Evolutionary conservation across 75 land plant species (phyloP), one percentile per base, ranked within the genome.

Genomic region (Isoetes taiwanensis): DNA sequence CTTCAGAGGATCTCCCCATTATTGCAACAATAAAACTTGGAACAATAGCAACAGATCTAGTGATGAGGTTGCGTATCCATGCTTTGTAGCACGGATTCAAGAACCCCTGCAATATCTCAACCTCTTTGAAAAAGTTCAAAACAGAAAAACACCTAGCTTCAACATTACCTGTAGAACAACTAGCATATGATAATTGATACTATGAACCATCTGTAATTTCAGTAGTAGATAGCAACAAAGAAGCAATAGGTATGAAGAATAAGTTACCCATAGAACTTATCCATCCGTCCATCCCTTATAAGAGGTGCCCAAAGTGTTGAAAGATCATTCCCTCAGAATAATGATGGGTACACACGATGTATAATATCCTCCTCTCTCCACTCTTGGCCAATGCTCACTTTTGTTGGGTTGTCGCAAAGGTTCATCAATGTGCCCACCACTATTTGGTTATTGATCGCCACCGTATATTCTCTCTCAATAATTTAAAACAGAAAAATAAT

Each of bases 371-470:
- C 62, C 57, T 82, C 94, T 57, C 78, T 64, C 94, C 94, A 90
- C 10, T 67, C 76, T 59, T 86, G 94, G 10, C 94, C 94, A 61
- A 86, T 46, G 58, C 94, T 86, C n/a, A 86, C 97, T 62, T 85
- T 71, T 27, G 93, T 86, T 14, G 97, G 97, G 63, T 90, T 86
- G 48, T 90, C 97, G n/a, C 80, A 58, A 34, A 90, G 46, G 53
- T 90, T 90, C 97, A 90, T 90, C 26, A 90, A 76, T 16, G 97
- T 90, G 30, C 94, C 97, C 50, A 80, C 78, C 42, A 86, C 97
- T 58, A 90, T 90, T 61, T 90, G 97, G 65, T 86, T 90, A 75
- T 90, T 90, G 27, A 90, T 93, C 25, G 97, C 86, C 87, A 80
- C n/a, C n/a, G n/a, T n/a, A n/a, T n/a, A n/a, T n/a, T n/a, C n/a